Evolutionary conservation across 148 eudicot genomes (phyloP), one percentile per base, ranked within the genome.

Genomic region (Arbutus unedo): DNA sequence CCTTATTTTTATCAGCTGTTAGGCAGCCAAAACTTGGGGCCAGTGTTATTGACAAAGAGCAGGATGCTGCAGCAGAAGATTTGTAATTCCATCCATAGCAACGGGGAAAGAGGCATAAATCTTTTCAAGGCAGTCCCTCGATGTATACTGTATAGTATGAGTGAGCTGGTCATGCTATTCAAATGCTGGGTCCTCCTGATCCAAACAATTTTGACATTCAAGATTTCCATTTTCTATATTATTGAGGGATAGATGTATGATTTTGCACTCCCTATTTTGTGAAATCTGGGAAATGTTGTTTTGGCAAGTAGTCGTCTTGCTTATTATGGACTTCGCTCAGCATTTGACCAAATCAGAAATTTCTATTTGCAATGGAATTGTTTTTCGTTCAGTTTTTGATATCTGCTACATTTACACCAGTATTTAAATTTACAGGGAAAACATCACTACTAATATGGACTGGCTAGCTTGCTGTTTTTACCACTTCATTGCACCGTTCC

Each of bases 1-100:
- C 31, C 10, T 81, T 44, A n/a, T 25, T 79, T 71, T 57, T 71
- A 45, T 49, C 84, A 89, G 91, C 90, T 54, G 8, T 87, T 50
- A 88, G 84, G 71, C 51, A 60, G 45, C 87, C 88, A 47, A 73
- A 75, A 71, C 83, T 86, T 16, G 87, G 87, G 50, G 79, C 72
- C 6, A 45, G 7, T 78, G 72, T 49, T 68, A 8, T 73, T 18
- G 79, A 64, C 56, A 75, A 68, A 80, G 83, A 79, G 54, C 84
- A 62, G 79, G 84, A 81, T 18, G 78, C 74, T 25, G 71, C 74
- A 6, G 80, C 47, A 38, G 85, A 74, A 56, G 86, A 79, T 66
- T 74, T 77, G 60, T 82, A 56, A 76, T 11, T 11, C 5, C 59
- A 47, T 8, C 16, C 2, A 66, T 3, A 48, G 55, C 59, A 3